Percentiles rank a stretch among this genome's conserved stretches.
Conservation (phyloP, 2,329 filamentous ascomycete species). For the Aspergillus sp. region DNA sequence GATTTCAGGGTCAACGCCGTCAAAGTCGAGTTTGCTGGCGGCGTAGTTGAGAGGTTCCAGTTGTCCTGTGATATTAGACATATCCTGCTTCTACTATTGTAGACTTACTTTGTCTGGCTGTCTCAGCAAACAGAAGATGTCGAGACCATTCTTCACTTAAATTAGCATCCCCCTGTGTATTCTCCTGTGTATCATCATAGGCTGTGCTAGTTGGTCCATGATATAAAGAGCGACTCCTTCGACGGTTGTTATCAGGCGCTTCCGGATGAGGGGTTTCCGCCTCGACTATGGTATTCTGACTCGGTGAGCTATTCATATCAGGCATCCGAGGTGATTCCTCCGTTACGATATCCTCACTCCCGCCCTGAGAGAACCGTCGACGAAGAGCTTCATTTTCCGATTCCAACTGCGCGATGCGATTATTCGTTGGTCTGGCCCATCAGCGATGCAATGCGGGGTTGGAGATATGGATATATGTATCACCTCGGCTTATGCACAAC, state of each 20-base stretch:
- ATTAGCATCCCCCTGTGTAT: not conserved
- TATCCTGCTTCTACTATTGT: not conserved
- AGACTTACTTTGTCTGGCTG: conserved; percentile 17
- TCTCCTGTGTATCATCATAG: conserved; percentile 13
- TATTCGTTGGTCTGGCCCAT: conserved; percentile 19
- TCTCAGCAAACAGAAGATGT: conserved; percentile 18
- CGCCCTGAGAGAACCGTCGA: conserved; percentile 6
- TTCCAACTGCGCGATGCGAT: conserved; percentile 19
- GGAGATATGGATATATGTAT: not conserved
- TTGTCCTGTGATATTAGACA: conserved; percentile 32
- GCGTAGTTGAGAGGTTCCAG: conserved; percentile 47
- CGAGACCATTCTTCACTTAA: conserved; percentile 12
- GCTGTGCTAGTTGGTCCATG: conserved; percentile 20
- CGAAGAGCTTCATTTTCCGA: conserved; percentile 20
- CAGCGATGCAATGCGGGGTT: not conserved
- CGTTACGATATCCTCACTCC: not conserved
- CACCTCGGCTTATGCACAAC: conserved; percentile 24
- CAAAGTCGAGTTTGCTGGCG: conserved; percentile 49
- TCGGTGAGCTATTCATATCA: conserved; percentile 5
- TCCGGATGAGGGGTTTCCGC: conserved; percentile 14
- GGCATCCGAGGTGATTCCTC: conserved; percentile 1
- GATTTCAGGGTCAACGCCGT: conserved; percentile 50
- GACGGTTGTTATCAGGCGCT: conserved; percentile 10
- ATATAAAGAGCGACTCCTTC: conserved; percentile 13
- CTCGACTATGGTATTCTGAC: conserved; percentile 1